These are phyloP conservation scores for Leptographium lundbergii DNA, from an alignment of 2,329 filamentous ascomycete genomes.

Conservation along the genomic window DNA sequence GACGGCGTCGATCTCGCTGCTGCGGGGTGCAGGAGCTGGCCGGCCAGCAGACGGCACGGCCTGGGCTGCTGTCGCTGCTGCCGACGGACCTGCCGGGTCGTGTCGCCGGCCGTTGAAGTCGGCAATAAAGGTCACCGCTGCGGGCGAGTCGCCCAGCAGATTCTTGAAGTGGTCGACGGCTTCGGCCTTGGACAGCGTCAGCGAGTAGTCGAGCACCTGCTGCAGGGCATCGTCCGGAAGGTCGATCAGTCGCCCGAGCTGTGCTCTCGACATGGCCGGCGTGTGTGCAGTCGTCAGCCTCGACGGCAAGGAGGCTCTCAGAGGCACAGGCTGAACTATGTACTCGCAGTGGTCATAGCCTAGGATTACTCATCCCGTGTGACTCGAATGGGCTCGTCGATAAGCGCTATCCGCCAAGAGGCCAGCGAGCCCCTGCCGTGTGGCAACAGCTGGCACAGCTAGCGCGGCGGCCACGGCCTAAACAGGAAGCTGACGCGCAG, in stretches of 20 bases:
- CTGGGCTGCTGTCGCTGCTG: conserved; percentile 1
- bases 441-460: not conserved
- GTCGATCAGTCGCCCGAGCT: conserved; percentile 68
- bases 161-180: conserved; percentile 79
- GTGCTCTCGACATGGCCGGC: conserved; percentile 40
- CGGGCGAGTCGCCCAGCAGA: conserved; percentile 74
- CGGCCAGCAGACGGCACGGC: not conserved
- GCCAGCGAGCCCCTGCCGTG: not conserved
- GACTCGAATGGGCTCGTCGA: not conserved
- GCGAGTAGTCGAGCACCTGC: conserved; percentile 73
- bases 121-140: conserved; percentile 63
- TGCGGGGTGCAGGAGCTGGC: not conserved
- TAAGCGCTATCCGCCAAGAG: not conserved
- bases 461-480: not conserved
- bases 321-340: too few species aligned
- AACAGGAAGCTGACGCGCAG: conserved; percentile 6
- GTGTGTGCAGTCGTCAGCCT: too few species aligned
- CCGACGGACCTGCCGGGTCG: conserved; percentile 21
- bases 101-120: conserved; percentile 61
- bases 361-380: not conserved
- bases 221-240: conserved; percentile 74
- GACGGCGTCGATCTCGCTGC: conserved; percentile 22
- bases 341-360: too few species aligned
- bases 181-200: conserved; percentile 61
- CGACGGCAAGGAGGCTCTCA: too few species aligned